These are phyloP conservation scores for Penicillium salamii DNA, from an alignment of 495 filamentous ascomycete species.

Conservation along the genomic window DNA sequence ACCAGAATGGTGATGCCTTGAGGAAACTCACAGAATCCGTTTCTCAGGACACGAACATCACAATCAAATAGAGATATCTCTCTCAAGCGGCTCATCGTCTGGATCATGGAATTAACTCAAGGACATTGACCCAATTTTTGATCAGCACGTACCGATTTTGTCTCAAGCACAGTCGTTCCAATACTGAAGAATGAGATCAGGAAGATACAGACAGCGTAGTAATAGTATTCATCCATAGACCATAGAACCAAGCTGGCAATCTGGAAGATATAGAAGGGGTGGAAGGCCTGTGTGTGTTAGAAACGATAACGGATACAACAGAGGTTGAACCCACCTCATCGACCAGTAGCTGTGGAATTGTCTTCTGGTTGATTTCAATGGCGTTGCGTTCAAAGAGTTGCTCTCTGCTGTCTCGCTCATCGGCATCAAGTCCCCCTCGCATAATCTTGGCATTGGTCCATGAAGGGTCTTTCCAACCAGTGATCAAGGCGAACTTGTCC, in stretches of 20 bases:
- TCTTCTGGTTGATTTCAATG: slow-evolving; percentile 90
- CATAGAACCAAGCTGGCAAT: slow-evolving; percentile 91
- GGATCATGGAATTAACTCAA: slow-evolving; percentile 16
- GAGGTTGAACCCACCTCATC: slow-evolving; percentile 68
- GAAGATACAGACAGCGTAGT: slow-evolving; percentile 95
- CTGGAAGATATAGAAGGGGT: slow-evolving; percentile 98
- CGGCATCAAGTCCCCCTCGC: slow-evolving; percentile 81
- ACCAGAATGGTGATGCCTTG: not conserved
- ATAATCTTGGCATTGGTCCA: slow-evolving; percentile 79
- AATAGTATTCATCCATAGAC: slow-evolving; percentile 95
- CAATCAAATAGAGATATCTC: slow-evolving; percentile 95
- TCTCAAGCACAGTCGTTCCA: slow-evolving; percentile 83
- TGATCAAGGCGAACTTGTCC: slow-evolving; percentile 82
- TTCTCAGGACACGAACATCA: slow-evolving; percentile 86
- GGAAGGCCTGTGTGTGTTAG: slow-evolving; percentile 65
- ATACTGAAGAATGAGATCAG: slow-evolving; percentile 93
- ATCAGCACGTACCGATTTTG: slow-evolving; percentile 61
- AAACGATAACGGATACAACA: not conserved
- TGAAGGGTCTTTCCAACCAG: slow-evolving; percentile 86
- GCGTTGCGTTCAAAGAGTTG: slow-evolving; percentile 83
- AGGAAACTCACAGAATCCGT: slow-evolving; percentile 81
- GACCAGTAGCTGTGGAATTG: slow-evolving; percentile 72
- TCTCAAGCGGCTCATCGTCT: slow-evolving; percentile 87
- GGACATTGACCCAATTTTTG: slow-evolving; percentile 4
- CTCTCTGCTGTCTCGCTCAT: slow-evolving; percentile 80